phyloP scores from a whole-genome alignment of 805 yeast genomes.

The Dipodascopsis uninucleata region DNA sequence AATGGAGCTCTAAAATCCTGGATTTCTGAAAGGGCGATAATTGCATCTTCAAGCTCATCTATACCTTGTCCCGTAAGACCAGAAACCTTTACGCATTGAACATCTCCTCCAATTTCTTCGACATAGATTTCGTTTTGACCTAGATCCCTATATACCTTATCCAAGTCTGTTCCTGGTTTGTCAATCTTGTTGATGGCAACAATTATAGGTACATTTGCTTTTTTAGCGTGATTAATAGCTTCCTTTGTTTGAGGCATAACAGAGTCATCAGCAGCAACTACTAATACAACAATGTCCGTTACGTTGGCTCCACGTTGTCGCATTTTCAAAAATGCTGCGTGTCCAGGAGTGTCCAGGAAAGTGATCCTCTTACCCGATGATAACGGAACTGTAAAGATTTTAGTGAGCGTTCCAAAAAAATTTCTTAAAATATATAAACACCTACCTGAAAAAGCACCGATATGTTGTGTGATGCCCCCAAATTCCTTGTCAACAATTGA shows the following conservation, averaged over 20 bases:
- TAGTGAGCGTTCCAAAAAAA: not conserved
- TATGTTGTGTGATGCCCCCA: conserved; percentile 97
- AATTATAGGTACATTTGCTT: conserved; percentile 74
- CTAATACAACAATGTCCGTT: conserved; percentile 87
- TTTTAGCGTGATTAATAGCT: conserved; percentile 88
- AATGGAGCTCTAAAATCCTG: conserved; percentile 67
- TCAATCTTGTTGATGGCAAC: conserved; percentile 94
- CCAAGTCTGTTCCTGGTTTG: conserved; percentile 68
- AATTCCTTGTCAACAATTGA: conserved; percentile 78
- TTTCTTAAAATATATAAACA: not conserved
- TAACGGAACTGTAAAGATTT: conserved; percentile 53
- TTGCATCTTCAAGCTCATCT: conserved; percentile 85
- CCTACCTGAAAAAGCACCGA: conserved; percentile 92
- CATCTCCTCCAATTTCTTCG: conserved; percentile 94
- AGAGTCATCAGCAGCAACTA: conserved; percentile 95
- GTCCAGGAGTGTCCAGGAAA: conserved; percentile 96
- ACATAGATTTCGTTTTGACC: conserved; percentile 74
- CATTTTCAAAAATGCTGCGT: conserved; percentile 94
- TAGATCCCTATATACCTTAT: conserved; percentile 72
- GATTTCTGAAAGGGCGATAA: conserved; percentile 78
- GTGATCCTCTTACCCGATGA: conserved; percentile 79
- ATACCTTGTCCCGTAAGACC: conserved; percentile 83
- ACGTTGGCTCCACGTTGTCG: conserved; percentile 91
- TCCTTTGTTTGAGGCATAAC: conserved; percentile 97
- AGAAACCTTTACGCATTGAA: conserved; percentile 81